Evolutionary conservation across 805 yeast genomes (phyloP), one percentile per base, ranked within the genome.

Genomic region (Yarrowia hollandica): DNA sequence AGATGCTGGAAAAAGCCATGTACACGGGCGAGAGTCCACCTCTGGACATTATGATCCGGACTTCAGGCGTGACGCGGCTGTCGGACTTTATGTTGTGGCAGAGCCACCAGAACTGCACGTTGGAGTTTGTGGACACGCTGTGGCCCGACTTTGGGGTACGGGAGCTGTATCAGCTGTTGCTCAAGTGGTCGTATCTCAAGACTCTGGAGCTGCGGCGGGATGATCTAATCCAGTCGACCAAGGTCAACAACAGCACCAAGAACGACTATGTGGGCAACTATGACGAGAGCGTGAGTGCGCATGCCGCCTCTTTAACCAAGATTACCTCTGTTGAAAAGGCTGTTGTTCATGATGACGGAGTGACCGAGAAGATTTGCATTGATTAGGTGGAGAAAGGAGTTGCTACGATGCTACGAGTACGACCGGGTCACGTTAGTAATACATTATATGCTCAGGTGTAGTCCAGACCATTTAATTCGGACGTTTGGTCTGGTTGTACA

Each of bases 81-180:
- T 87, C 96, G 65, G 99, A 92, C 72, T 92, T 91, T 69, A 74
- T 94, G 74, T 75, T 92, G 55, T 94, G 99, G 99, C 96, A 90
- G 62, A 59, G 79, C 46, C 75, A 75, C 57, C 79, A 78, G 41
- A 79, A 79, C 54, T 87, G 92, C 60, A 78, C 79, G 12, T 79
- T 92, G 11, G 96, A 89, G 65, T 81, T 92, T 62, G 72, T 84
- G 18, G 84, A 85, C 60, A 79, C 82, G 39, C 74, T 90, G 61
- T 92, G 99, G 99, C 99, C 99, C 1, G 96, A 89, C 60, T 87
- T 91, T 66, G 55, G 55, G 4, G 55, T 48, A 22, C 38, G 55
- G 31, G 55, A 48, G 39, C 55, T 48, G 39, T 48, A 48, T 22
- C 19, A 8, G 22, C 30, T 48, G 55, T 39, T 48, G 33, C 55